Evolutionary conservation across 306 rosid genomes (phyloP), one percentile per base, ranked within the genome.

Genomic region (Cucurbita moschata): DNA sequence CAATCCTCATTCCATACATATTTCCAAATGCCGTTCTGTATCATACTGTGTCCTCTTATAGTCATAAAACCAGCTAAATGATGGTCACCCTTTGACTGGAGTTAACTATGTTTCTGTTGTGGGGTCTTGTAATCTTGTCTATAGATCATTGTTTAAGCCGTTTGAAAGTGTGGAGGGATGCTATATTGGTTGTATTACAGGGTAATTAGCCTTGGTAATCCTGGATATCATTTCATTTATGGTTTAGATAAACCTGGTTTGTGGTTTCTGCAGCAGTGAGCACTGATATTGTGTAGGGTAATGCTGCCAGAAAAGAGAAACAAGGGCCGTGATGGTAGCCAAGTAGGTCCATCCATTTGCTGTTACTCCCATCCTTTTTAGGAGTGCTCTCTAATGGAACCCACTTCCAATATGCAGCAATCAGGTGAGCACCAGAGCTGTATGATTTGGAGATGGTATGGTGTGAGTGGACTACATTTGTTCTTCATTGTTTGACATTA

Each of bases 1-100:
- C 35, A 30, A 86, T 89, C 83, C 77, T 88, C 72, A 79, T 50
- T 50, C 54, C 83, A 77, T 83, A 83, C 19, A 51, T 8, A 51
- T 78, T 85, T 68, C 42, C 21, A 12, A 44, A 44, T 13, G 12
- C 13, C 19, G 0, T 21, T 44, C 16, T 47, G 52, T 12, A 49
- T 10, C 13, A 3, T 49, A 12, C 52, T 5, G 1, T 12, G 18
- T 12, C 35, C 35, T 30, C 35, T 30, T 30, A 30, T 30, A 30
- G 35, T 30, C 35, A 30, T 30, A 26, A 26, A 26, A 50, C n/a
- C 53, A 49, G 6, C 53, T 47, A 7, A 68, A 26, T 68, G 56
- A 67, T 10, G 53, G 71, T 65, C 35, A 40, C 35, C 51, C 51
- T 64, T 18, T 40, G 35, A 67, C 72, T 67, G 11, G 55, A 19